Evolutionary conservation across 768 basidiomycete species (phyloP).

Genomic region (Coprinopsis sp.): DNA sequence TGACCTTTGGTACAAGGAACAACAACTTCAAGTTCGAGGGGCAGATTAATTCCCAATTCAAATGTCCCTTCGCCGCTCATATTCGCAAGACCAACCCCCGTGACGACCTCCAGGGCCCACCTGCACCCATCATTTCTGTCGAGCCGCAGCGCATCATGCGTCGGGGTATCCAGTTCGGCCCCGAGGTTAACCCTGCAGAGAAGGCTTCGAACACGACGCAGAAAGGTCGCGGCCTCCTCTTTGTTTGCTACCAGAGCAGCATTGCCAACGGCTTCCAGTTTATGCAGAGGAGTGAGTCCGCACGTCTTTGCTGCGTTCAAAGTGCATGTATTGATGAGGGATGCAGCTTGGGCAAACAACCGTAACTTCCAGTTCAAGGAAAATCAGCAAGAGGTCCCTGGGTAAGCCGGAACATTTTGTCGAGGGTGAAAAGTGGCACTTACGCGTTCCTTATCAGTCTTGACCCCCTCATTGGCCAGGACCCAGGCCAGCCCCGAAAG

Average conservation of each 20-base stretch:
- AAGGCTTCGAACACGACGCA: constrained; percentile 30
- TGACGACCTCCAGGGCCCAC: constrained; percentile 38
- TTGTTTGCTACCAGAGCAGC: constrained; percentile 38
- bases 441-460: constrained; percentile 29
- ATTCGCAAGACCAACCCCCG: constrained; percentile 45
- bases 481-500: constrained; percentile 10
- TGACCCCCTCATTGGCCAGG: constrained; percentile 44
- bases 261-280: constrained; percentile 38
- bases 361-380: not conserved
- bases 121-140: constrained; percentile 19
- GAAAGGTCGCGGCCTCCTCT: constrained; percentile 46
- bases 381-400: constrained; percentile 10
- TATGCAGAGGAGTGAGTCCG: constrained; percentile 33
- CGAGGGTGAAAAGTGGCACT: constrained; percentile 17
- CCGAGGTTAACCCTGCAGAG: constrained; percentile 42
- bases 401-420: constrained; percentile 16
- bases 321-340: not conserved
- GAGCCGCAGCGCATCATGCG: constrained; percentile 39
- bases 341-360: constrained; percentile 2
- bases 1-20: constrained; percentile 24
- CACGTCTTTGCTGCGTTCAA: not conserved
- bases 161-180: constrained; percentile 48
- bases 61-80: constrained; percentile 47
- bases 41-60: constrained; percentile 29
- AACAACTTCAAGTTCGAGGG: constrained; percentile 40